Base-by-base conservation (phyloP, 192 early-diverging fungal genomes). In the Coemansia sp. region DNA sequence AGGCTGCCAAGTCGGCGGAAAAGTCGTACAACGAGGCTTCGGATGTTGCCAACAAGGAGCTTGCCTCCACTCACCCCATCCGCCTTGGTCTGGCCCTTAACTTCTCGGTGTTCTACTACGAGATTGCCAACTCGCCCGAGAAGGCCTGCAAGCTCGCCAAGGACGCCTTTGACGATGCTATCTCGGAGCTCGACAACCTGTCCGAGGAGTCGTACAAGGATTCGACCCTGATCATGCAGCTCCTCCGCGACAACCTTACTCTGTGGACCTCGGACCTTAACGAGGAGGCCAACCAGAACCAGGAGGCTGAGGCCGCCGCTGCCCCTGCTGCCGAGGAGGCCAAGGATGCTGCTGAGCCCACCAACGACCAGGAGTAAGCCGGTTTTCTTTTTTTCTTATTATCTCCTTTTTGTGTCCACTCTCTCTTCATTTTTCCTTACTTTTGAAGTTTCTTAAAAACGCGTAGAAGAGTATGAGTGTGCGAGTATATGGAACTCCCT, bases 41-140 rank as follows among this genome's bases (percentile, higher is more conserved):
- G 70, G 96, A 98, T 80, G 89, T 90, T 81, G 91, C 91, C 65
- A 87, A 84, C 76, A 87, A 83, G 54, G 93, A 93, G 73, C 88
- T 98, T 24, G 87, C 94, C 55, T 87, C 94, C 38, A 97, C 96
- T 20, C 96, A 98, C 86, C 97, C 97, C 43, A 97, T 98, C 79
- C 94, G 97, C 73, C 94, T 98, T 54, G 97, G 97, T 41, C 90
- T 98, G 63, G 97, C 96, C 40, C 87, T 98, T 76, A 98, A 98
- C 91, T 96, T 95, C 88, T 98, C 97, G 41, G 97, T 98, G 20
- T 97, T 98, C 87, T 97, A 96, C 86, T 97, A 96, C 80, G 97
- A 98, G 88, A 97, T 98, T 83, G 86, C 95, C 68, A 97, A 95
- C 87, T 93, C 94, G 29, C 94, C 96, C 66, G 91, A 96, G 79